Conservation (phyloP, 1,284 basidiomycete genomes). For the Rhodotorula sp. region DNA sequence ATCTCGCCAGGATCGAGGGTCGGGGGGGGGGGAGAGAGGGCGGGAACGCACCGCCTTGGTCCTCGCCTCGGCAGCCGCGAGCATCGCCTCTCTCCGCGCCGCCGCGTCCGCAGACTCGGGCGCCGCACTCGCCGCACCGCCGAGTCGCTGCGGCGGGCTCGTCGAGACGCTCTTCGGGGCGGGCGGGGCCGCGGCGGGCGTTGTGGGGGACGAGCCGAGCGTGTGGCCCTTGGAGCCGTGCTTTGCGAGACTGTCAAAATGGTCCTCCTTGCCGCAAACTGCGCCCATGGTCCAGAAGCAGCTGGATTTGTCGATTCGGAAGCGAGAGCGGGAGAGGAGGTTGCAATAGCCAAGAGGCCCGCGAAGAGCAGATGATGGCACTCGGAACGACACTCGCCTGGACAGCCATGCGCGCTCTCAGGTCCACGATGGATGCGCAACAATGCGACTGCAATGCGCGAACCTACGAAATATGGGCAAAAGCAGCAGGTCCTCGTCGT, state of each 20-base stretch:
- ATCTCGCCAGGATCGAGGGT: no score
- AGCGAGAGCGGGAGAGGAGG: not conserved
- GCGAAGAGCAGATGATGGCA: no score
- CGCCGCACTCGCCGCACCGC: not conserved
- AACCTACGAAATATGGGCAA: not conserved
- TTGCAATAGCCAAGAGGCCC: not conserved
- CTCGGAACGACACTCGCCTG: no score
- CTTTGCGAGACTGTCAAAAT: conserved; percentile 9
- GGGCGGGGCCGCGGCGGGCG: not conserved
- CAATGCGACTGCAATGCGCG: not conserved
- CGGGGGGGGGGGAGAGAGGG: not conserved
- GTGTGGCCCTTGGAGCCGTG: conserved; percentile 8
- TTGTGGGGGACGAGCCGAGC: conserved; percentile 1
- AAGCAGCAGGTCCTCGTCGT: no score
- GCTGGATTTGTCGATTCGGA: no score
- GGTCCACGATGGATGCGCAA: no score
- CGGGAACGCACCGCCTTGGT: not conserved
- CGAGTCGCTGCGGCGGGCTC: conserved; percentile 15
- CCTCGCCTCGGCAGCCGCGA: conserved; percentile 18
- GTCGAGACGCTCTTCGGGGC: conserved; percentile 5
- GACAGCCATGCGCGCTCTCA: no score
- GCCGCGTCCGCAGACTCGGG: conserved; percentile 3
- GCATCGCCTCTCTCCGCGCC: conserved; percentile 6
- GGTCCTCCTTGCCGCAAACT: conserved; percentile 27
- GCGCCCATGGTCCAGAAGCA: conserved; percentile 5